Percentiles rank a stretch among this genome's conserved stretches.
phyloP scores from a whole-genome alignment of 1,284 basidiomycete species.

The Papiliotrema fonsecae region DNA sequence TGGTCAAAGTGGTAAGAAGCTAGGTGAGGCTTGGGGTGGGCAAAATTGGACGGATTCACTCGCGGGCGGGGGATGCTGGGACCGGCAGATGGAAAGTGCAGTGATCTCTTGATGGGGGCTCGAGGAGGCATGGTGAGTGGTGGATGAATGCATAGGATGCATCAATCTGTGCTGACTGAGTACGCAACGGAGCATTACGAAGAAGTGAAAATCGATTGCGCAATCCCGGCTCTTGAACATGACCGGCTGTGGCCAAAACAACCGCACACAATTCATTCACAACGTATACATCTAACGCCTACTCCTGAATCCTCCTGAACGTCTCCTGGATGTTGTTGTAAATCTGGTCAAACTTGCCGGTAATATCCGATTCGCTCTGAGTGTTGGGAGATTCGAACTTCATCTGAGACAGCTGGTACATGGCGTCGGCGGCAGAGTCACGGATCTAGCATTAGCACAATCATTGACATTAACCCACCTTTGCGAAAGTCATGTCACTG shows the following conservation, averaged over 20 bases:
- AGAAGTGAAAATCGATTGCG: conserved; percentile 5
- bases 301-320: conserved; percentile 80
- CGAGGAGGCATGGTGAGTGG: background rate
- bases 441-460: conserved; percentile 55
- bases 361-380: conserved; percentile 75
- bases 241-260: background rate
- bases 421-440: conserved; percentile 78
- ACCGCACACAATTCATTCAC: background rate
- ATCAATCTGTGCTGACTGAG: no score
- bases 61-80: background rate
- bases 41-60: background rate
- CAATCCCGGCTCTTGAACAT: background rate
- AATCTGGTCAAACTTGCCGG: conserved; percentile 71
- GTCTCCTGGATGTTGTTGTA: conserved; percentile 81
- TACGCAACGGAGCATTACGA: background rate
- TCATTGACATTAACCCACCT: conserved; percentile 36
- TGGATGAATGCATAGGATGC: background rate
- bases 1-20: conserved; percentile 17
- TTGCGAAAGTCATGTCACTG: conserved; percentile 84
- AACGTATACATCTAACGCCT: conserved; percentile 9
- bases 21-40: conserved; percentile 27
- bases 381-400: conserved; percentile 80
- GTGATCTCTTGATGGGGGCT: background rate
- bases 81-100: background rate
- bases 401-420: conserved; percentile 97